A percentile compares a stretch with the other conserved stretches of the same genome.
Evolutionary conservation across 1,284 basidiomycete species (phyloP).

Genomic region (Malassezia equina): DNA sequence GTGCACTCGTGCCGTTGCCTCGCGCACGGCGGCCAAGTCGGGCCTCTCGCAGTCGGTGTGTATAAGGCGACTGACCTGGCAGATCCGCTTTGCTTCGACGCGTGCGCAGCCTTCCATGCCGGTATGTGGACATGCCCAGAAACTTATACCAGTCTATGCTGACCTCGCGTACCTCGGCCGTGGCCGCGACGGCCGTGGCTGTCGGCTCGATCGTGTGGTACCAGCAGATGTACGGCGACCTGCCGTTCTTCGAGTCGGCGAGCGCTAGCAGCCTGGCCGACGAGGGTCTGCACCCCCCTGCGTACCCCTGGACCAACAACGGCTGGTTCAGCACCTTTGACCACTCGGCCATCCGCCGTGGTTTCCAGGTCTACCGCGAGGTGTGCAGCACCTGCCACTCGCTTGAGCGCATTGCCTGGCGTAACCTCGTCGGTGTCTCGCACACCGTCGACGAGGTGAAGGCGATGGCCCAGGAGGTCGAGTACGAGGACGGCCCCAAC

Average conservation of each 20-base stretch:
- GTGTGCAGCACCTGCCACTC: constrained; percentile 99
- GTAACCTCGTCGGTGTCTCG: constrained; percentile 95
- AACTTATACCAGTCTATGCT: constrained; percentile 49
- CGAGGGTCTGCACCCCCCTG: constrained; percentile 81
- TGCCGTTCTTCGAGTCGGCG: constrained; percentile 38
- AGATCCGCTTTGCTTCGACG: constrained; percentile 38
- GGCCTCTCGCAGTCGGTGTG: constrained; percentile 15
- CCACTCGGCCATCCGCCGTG: constrained; percentile 92
- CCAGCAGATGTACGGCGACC: constrained; percentile 76
- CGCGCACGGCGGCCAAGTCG: constrained; percentile 7
- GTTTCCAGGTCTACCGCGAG: constrained; percentile 97
- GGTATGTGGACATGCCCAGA: constrained; percentile 3
- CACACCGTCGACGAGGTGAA: constrained; percentile 88
- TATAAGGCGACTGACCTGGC: not conserved
- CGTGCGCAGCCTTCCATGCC: constrained; percentile 26
- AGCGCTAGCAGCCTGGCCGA: constrained; percentile 54
- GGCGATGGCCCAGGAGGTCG: constrained; percentile 77
- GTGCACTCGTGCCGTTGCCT: constrained; percentile 7
- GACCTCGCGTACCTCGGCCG: constrained; percentile 67
- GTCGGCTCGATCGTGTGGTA: constrained; percentile 90
- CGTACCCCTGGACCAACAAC: constrained; percentile 82
- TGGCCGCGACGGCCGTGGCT: constrained; percentile 66
- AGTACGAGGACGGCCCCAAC: constrained; percentile 93
- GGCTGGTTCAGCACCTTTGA: constrained; percentile 84
- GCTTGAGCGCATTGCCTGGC: constrained; percentile 97